A percentile compares a stretch with the other conserved stretches of the same genome.
Conservation (phyloP, 768 basidiomycete species). For the Pleurotus ostreatus region DNA sequence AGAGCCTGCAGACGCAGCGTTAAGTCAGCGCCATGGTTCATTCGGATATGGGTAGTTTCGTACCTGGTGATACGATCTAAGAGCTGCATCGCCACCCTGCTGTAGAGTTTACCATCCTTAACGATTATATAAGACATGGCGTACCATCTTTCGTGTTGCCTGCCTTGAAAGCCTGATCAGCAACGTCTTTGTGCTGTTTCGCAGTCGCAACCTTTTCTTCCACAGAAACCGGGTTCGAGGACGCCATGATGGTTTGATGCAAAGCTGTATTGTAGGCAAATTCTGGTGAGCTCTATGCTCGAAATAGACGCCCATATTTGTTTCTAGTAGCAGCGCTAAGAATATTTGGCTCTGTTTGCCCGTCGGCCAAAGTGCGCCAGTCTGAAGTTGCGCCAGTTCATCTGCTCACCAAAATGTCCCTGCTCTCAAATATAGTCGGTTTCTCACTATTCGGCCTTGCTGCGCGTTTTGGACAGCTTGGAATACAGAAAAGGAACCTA, state of each 20-base stretch:
- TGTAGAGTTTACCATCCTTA: too few species aligned
- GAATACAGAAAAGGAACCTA: slow-evolving; percentile 76
- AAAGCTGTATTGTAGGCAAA: slow-evolving; percentile 18
- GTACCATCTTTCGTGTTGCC: slow-evolving; percentile 60
- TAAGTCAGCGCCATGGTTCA: too few species aligned
- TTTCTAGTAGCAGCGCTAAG: neutral
- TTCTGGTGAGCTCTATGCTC: too few species aligned
- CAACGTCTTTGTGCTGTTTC: slow-evolving; percentile 62
- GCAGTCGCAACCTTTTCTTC: slow-evolving; percentile 54
- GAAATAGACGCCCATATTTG: slow-evolving; percentile 5
- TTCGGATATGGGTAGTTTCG: neutral
- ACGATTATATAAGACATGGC: slow-evolving; percentile 13
- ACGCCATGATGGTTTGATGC: neutral
- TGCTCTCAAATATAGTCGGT: slow-evolving; percentile 68
- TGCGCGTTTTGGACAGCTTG: slow-evolving; percentile 81
- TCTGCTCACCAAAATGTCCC: slow-evolving; percentile 40
- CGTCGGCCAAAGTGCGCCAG: neutral
- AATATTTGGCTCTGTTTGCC: neutral
- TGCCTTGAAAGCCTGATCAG: slow-evolving; percentile 64
- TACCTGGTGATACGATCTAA: slow-evolving; percentile 73
- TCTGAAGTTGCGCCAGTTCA: neutral
- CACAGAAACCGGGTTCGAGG: slow-evolving; percentile 12
- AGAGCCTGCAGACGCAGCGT: slow-evolving; percentile 42
- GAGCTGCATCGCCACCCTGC: slow-evolving; percentile 36
- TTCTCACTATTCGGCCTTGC: slow-evolving; percentile 82